phyloP scores from a whole-genome alignment of 1,284 basidiomycete genomes.

The Xerocomus minutiporus region DNA sequence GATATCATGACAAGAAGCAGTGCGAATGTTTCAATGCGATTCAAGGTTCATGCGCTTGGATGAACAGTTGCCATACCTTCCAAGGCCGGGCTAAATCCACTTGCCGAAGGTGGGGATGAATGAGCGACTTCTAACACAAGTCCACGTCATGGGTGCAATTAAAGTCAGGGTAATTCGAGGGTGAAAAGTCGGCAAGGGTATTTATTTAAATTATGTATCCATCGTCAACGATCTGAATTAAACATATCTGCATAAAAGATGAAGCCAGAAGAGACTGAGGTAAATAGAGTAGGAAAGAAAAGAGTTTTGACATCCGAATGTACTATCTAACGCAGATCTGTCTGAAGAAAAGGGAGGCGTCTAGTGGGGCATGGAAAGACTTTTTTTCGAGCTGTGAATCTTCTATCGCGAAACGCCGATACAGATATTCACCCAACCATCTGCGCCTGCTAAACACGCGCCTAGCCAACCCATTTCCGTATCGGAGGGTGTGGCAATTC shows the following conservation, averaged over 20 bases:
- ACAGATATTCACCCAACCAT: slow-evolving; percentile 92
- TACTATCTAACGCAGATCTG: background rate
- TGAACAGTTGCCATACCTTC: background rate
- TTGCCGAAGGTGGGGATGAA: background rate
- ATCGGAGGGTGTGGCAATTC: slow-evolving; percentile 81
- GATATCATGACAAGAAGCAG: background rate
- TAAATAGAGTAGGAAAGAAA: background rate
- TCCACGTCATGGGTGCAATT: background rate
- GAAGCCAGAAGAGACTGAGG: background rate
- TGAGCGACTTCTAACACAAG: background rate
- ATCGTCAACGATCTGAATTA: slow-evolving; percentile 7
- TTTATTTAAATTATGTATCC: slow-evolving; percentile 6
- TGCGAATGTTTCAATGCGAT: background rate
- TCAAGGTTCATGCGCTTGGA: background rate
- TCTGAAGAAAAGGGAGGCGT: background rate
- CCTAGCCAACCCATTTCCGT: slow-evolving; percentile 92
- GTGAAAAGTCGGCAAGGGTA: slow-evolving; percentile 5
- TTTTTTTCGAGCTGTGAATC: background rate
- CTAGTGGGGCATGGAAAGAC: background rate
- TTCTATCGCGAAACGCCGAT: slow-evolving; percentile 51
- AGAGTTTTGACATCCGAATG: background rate
- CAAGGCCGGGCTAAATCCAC: background rate
- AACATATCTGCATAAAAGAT: slow-evolving; percentile 7
- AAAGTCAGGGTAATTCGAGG: background rate
- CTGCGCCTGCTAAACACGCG: slow-evolving; percentile 83